Conservation (phyloP, 1,139 yeast genomes). For the Saccharomycopsis crataegensis region DNA sequence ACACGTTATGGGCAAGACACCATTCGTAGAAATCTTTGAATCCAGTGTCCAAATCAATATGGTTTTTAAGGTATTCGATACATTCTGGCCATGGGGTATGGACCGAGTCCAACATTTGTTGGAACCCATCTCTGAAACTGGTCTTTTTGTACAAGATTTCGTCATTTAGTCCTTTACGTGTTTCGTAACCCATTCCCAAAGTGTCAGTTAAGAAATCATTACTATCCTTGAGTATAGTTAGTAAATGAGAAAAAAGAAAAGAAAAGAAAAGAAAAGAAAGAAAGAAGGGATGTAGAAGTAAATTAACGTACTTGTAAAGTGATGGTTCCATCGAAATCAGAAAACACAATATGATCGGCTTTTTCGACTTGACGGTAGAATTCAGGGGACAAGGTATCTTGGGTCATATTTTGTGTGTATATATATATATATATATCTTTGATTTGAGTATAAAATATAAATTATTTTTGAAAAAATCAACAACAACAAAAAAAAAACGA, state of each 20-base stretch:
- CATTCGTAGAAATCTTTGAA: slow-evolving; percentile 75
- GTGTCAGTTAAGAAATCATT: slow-evolving; percentile 87
- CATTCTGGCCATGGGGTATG: slow-evolving; percentile 79
- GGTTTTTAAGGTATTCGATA: slow-evolving; percentile 50
- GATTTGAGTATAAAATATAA: too few species aligned
- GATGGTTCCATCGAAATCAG: slow-evolving; percentile 98
- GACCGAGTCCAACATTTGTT: slow-evolving; percentile 75
- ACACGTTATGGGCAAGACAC: slow-evolving; percentile 64
- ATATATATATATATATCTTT: too few species aligned
- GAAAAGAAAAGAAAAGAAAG: too few species aligned
- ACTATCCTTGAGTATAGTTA: slow-evolving; percentile 47
- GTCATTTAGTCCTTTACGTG: slow-evolving; percentile 61
- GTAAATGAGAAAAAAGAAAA: not conserved
- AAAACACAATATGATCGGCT: slow-evolving; percentile 66
- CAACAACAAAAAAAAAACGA: not conserved
- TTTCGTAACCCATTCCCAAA: slow-evolving; percentile 74
- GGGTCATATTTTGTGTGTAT: not conserved
- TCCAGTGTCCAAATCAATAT: slow-evolving; percentile 83
- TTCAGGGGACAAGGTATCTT: slow-evolving; percentile 2
- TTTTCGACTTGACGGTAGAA: slow-evolving; percentile 26
- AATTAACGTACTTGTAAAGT: slow-evolving; percentile 47
- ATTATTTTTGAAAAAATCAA: not conserved
- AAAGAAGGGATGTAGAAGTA: not conserved
- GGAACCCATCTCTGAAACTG: slow-evolving; percentile 77
- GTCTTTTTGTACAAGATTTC: slow-evolving; percentile 62